Evolutionary conservation across 2,329 filamentous ascomycete species (phyloP).

Genomic region (Periglandula ipomoeae): DNA sequence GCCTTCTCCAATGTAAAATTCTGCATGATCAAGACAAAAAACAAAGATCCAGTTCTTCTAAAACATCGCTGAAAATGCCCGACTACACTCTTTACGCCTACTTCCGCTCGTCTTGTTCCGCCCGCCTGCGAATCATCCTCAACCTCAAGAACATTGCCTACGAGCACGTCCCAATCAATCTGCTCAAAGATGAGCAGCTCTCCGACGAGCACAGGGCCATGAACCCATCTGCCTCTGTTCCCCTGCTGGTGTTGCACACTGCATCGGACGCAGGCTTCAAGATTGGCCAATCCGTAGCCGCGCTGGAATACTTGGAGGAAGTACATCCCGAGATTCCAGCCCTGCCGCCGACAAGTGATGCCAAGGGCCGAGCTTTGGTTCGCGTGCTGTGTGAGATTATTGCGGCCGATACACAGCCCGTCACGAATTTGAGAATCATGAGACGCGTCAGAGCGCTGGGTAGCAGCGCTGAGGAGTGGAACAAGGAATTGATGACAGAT

Average conservation of each 20-base stretch:
- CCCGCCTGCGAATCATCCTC: constrained; percentile 50
- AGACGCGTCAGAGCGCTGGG: constrained; percentile 36
- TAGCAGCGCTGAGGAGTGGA: constrained; percentile 38
- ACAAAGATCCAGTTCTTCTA: not conserved
- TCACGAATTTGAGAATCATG: constrained; percentile 48
- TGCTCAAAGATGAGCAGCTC: constrained; percentile 44
- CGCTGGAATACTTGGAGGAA: constrained; percentile 55
- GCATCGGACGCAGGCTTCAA: constrained; percentile 22
- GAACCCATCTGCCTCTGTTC: constrained; percentile 47
- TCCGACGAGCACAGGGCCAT: constrained; percentile 31
- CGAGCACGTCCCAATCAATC: constrained; percentile 38
- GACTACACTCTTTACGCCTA: constrained; percentile 45
- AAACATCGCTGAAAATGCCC: constrained; percentile 6
- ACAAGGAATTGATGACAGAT: constrained; percentile 37
- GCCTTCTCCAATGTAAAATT: too few species aligned
- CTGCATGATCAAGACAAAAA: not conserved
- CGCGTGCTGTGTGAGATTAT: constrained; percentile 47
- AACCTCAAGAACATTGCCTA: constrained; percentile 44
- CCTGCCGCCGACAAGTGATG: constrained; percentile 38
- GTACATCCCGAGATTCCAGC: constrained; percentile 32
- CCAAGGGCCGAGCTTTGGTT: constrained; percentile 36
- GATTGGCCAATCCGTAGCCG: constrained; percentile 49
- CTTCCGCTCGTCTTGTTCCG: constrained; percentile 54
- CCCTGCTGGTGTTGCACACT: constrained; percentile 36
- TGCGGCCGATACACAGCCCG: constrained; percentile 48